Conservation (phyloP, 2,329 filamentous ascomycete species). For the Alternaria ventricosa region DNA sequence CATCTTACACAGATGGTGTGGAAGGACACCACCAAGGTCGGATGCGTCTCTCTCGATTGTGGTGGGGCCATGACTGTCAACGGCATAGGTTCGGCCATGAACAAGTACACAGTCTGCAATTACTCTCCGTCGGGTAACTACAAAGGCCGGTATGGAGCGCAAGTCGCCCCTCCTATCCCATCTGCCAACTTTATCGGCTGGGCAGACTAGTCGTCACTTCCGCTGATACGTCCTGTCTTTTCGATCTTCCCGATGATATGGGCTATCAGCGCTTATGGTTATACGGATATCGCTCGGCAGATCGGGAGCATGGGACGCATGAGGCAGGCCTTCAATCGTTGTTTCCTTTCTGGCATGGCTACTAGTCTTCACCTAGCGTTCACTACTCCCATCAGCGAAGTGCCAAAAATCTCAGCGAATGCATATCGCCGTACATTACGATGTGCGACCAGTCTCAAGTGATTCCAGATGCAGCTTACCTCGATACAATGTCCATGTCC, state of each 20-base stretch:
- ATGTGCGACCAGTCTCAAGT: neutral
- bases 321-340: neutral
- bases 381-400: slow-evolving; percentile 3
- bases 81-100: slow-evolving; percentile 26
- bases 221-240: slow-evolving; percentile 1
- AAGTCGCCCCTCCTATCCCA: slow-evolving; percentile 55
- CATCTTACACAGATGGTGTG: slow-evolving; percentile 49
- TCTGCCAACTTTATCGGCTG: slow-evolving; percentile 32
- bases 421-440: slow-evolving; percentile 5
- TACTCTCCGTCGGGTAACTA: slow-evolving; percentile 73
- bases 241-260: neutral
- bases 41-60: slow-evolving; percentile 45
- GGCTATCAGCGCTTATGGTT: slow-evolving; percentile 1
- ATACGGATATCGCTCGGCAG: neutral
- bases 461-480: neutral
- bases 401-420: neutral
- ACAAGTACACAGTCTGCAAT: slow-evolving; percentile 78
- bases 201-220: slow-evolving; percentile 31
- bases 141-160: slow-evolving; percentile 59
- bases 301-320: neutral
- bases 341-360: neutral
- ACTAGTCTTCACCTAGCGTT: neutral
- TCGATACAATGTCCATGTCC: neutral
- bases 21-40: slow-evolving; percentile 47
- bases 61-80: slow-evolving; percentile 30